Evolutionary conservation across 1,284 basidiomycete genomes (phyloP).

Genomic region (Boletus smithii): DNA sequence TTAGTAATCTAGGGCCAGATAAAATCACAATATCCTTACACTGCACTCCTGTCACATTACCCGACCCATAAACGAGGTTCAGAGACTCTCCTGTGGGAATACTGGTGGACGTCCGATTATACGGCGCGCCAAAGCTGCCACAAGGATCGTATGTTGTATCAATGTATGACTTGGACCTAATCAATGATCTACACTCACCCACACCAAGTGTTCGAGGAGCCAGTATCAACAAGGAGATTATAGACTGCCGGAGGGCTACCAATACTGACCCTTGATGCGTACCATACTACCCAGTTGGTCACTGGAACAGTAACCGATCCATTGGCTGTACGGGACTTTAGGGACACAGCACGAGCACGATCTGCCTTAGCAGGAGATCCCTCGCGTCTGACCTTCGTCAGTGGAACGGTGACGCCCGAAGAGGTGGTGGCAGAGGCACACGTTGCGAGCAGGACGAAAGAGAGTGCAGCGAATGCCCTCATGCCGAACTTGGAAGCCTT

Average conservation of each 20-base stretch:
- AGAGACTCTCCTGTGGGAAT: conserved; percentile 25
- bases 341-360: conserved; percentile 18
- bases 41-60: conserved; percentile 22
- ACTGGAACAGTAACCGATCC: conserved; percentile 15
- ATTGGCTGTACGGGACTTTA: conserved; percentile 6
- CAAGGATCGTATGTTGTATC: not conserved
- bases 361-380: conserved; percentile 19
- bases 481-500: conserved; percentile 6
- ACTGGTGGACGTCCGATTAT: conserved; percentile 23
- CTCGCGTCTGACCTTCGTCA: conserved; percentile 12
- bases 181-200: conserved; percentile 22
- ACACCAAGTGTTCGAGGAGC: conserved; percentile 35
- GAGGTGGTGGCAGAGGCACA: conserved; percentile 10
- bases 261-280: conserved; percentile 24
- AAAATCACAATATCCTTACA: conserved; percentile 13
- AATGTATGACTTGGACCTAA: not conserved
- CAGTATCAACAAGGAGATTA: conserved; percentile 31
- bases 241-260: conserved; percentile 25
- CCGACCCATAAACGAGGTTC: conserved; percentile 23
- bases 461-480: conserved; percentile 14
- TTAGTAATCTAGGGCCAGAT: not conserved
- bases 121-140: conserved; percentile 18
- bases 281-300: conserved; percentile 19
- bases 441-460: conserved; percentile 10
- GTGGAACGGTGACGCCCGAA: conserved; percentile 4